Conservation (phyloP, 176 grass and related monocot species). For the Bolboschoenus planiculmis region DNA sequence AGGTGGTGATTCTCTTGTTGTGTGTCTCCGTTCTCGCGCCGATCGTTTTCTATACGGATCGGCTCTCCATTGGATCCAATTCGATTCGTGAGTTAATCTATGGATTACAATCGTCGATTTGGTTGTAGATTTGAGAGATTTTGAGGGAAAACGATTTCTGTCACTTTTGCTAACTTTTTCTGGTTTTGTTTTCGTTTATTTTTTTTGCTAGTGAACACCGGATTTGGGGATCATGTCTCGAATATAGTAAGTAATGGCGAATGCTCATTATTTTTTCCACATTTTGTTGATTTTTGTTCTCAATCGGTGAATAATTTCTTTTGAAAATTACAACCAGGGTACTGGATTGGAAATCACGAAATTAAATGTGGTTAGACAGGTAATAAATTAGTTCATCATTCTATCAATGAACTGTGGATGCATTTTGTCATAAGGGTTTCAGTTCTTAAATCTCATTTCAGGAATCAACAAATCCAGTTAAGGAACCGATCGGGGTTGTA, state of each 20-base stretch:
- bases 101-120: not conserved
- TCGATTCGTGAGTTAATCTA: constrained; percentile 20
- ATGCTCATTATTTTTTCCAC: not conserved
- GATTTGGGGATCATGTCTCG: constrained; percentile 22
- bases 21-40: constrained; percentile 40
- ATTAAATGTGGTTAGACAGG: constrained; percentile 28
- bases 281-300: constrained; percentile 12
- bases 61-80: constrained; percentile 30
- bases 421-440: not conserved
- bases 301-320: not conserved
- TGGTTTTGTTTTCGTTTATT: not conserved
- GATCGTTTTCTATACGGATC: constrained; percentile 45
- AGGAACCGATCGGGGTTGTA: constrained; percentile 33
- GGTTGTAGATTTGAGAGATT: not conserved
- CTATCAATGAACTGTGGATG: not conserved
- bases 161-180: not conserved
- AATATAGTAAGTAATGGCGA: constrained; percentile 24
- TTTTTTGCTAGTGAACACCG: constrained; percentile 23
- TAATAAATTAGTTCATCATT: constrained; percentile 4
- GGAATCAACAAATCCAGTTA: constrained; percentile 30
- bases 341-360: constrained; percentile 14
- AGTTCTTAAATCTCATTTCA: constrained; percentile 4
- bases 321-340: constrained; percentile 5
- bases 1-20: constrained; percentile 30
- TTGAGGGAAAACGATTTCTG: not conserved